phyloP scores from a whole-genome alignment of 208 protist species.

The Porcisia hertigi region DNA sequence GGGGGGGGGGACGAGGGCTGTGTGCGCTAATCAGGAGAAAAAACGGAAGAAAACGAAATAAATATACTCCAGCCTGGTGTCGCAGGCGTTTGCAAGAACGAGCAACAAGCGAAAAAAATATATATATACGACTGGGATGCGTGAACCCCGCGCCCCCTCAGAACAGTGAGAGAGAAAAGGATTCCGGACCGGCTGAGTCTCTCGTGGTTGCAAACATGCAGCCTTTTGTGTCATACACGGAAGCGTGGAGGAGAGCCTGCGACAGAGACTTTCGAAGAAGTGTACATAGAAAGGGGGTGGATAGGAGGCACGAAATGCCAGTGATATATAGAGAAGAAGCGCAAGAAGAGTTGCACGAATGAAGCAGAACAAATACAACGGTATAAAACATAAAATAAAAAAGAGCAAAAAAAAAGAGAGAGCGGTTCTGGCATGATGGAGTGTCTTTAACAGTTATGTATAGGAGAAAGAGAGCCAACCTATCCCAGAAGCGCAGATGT shows the following conservation, averaged over 20 bases:
- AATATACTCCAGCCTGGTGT: not conserved
- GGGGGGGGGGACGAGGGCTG: not conserved
- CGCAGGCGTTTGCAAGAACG: not conserved
- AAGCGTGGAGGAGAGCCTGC: not conserved
- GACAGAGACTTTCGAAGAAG: not conserved
- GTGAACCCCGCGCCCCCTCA: not conserved
- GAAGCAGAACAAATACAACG: not conserved
- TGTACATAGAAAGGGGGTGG: not conserved
- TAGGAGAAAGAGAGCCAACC: not conserved
- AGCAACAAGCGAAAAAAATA: constrained; percentile 4
- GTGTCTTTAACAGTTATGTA: not conserved
- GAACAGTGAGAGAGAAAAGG: not conserved
- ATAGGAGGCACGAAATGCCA: not conserved
- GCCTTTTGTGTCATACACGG: not conserved
- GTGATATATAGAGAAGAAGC: not conserved
- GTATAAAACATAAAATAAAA: not conserved
- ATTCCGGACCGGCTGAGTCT: not conserved
- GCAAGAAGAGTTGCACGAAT: not conserved
- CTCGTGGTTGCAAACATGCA: not conserved
- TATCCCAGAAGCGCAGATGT: not conserved
- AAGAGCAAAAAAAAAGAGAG: not conserved
- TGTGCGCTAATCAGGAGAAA: not conserved
- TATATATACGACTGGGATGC: constrained; percentile 9
- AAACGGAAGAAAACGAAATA: constrained; percentile 12
- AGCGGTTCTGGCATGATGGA: not conserved